Evolutionary conservation across 352 stramenopile species (phyloP).

Genomic region (Globisporangium heterothallicum): DNA sequence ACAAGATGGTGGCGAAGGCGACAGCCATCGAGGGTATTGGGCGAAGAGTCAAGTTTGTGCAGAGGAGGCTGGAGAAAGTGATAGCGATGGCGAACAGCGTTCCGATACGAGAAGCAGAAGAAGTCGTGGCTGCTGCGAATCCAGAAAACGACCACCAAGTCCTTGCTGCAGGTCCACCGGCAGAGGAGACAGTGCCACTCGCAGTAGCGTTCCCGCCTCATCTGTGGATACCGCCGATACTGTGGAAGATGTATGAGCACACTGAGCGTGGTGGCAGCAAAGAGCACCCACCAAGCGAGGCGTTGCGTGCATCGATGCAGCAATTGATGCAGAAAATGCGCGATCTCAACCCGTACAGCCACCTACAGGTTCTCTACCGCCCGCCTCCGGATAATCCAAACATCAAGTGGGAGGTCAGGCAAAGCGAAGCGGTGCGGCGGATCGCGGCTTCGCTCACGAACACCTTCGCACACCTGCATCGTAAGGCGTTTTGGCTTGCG

Average conservation of each 20-base stretch:
- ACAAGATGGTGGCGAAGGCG: not conserved
- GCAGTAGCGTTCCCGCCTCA: conserved; percentile 17
- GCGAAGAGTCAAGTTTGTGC: not conserved
- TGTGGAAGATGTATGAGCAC: conserved; percentile 32
- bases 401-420: conserved; percentile 14
- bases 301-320: conserved; percentile 24
- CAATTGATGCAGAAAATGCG: conserved; percentile 23
- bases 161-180: not conserved
- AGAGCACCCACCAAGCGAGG: conserved; percentile 6
- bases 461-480: conserved; percentile 20
- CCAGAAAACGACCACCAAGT: not conserved
- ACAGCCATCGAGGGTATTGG: not conserved
- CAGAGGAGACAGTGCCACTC: not conserved
- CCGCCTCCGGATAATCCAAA: conserved; percentile 21
- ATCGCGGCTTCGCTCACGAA: conserved; percentile 21
- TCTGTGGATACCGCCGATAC: conserved; percentile 30
- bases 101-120: not conserved
- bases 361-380: conserved; percentile 35
- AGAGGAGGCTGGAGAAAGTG: not conserved
- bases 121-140: not conserved
- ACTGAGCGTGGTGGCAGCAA: conserved; percentile 10
- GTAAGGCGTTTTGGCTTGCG: conserved; percentile 19
- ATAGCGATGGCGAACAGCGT: not conserved
- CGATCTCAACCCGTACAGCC: conserved; percentile 32
- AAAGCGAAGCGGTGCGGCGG: conserved; percentile 14